Conservation (phyloP, 345 rosid species). For the Capsella bursapastoris region DNA sequence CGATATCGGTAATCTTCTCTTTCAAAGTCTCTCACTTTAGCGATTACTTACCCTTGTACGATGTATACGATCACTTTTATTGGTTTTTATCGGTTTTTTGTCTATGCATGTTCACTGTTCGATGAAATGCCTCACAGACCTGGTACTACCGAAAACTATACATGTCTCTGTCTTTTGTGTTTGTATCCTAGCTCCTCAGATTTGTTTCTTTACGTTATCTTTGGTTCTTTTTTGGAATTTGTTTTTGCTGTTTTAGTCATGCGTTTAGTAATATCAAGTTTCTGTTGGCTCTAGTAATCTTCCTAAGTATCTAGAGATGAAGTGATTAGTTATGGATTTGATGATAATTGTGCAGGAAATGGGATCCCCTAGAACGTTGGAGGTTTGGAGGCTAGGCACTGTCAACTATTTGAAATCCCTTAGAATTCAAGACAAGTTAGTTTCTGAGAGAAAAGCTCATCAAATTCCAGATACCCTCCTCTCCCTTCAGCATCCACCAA, state of each 20-base stretch:
- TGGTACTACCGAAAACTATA: background rate
- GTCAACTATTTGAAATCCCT: constrained; percentile 78
- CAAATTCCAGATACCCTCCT: constrained; percentile 66
- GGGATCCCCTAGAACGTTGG: constrained; percentile 60
- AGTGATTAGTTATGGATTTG: background rate
- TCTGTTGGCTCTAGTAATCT: background rate
- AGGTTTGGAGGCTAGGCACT: constrained; percentile 78
- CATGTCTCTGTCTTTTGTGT: background rate
- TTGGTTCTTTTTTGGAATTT: background rate
- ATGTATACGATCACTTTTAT: background rate
- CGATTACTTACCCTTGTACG: background rate
- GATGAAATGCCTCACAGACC: constrained; percentile 41
- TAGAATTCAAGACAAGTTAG: constrained; percentile 75
- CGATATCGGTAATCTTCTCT: constrained; percentile 9
- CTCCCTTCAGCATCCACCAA: constrained; percentile 86
- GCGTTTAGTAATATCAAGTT: background rate
- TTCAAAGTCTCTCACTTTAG: constrained; percentile 23
- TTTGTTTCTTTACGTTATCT: constrained; percentile 1
- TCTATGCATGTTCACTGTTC: constrained; percentile 26
- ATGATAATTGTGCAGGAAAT: constrained; percentile 50
- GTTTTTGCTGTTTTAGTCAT: constrained; percentile 6
- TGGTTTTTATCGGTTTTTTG: background rate
- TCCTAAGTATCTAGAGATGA: background rate
- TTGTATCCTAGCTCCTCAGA: constrained; percentile 14
- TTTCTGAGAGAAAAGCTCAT: constrained; percentile 58